Conservation (phyloP, 2,329 filamentous ascomycete species). For the Aspergillus quadricinctus region DNA sequence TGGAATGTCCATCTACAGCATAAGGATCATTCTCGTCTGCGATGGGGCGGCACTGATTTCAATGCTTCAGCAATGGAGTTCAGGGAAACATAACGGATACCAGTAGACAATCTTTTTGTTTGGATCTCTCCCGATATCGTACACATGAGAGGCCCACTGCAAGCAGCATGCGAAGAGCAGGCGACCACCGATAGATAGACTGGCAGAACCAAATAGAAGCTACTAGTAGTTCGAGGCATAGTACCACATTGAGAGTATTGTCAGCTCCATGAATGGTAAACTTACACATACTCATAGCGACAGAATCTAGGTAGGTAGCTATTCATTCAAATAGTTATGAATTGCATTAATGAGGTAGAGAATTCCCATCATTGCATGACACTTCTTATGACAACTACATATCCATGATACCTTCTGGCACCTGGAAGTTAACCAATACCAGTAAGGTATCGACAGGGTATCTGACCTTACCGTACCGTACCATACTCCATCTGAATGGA, state of each 20-base stretch:
- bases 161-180: neutral
- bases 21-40: constrained; percentile 12
- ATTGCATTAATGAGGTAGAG: neutral
- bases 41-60: constrained; percentile 8
- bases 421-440: neutral
- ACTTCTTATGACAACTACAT: neutral
- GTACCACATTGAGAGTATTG: neutral
- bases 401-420: too few species aligned
- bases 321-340: neutral
- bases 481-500: too few species aligned
- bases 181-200: neutral
- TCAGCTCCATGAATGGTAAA: neutral
- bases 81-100: constrained; percentile 13
- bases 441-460: neutral
- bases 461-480: neutral
- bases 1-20: constrained; percentile 17
- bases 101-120: constrained; percentile 7
- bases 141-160: constrained; percentile 1
- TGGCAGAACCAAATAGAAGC: neutral
- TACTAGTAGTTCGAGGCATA: neutral
- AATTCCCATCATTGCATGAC: neutral
- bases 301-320: neutral
- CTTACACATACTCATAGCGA: neutral
- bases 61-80: constrained; percentile 18
- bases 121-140: constrained; percentile 3